A percentile compares a stretch with the other conserved stretches of the same genome.
phyloP scores from a whole-genome alignment of 768 basidiomycete species.

The Hemileccinum rubropunctum region DNA sequence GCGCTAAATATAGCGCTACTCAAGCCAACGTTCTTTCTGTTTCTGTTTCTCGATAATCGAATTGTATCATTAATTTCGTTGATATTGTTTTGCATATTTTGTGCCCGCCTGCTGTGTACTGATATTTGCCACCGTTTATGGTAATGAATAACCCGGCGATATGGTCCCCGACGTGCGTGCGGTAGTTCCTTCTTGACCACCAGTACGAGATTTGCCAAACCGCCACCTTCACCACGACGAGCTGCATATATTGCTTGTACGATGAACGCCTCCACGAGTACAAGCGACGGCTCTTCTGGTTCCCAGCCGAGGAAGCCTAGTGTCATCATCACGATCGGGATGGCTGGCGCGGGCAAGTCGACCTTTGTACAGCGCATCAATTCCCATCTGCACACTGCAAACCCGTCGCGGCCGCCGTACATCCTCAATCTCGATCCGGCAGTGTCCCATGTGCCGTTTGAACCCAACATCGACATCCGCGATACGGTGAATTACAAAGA shows the following conservation, averaged over 20 bases:
- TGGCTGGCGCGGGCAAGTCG: slow-evolving; percentile 97
- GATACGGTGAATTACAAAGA: slow-evolving; percentile 97
- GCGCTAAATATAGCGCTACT: slow-evolving; percentile 29
- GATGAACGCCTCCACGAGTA: slow-evolving; percentile 23
- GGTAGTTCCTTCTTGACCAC: slow-evolving; percentile 8
- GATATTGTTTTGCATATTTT: slow-evolving; percentile 1
- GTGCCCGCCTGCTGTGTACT: slow-evolving; percentile 3
- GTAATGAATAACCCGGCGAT: slow-evolving; percentile 4
- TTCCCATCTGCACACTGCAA: slow-evolving; percentile 75
- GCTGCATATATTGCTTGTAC: background rate
- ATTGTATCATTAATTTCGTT: background rate
- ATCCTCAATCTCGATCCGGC: slow-evolving; percentile 98
- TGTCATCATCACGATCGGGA: slow-evolving; percentile 88
- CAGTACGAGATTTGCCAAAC: slow-evolving; percentile 4
- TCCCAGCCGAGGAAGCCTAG: slow-evolving; percentile 53
- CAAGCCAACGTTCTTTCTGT: background rate
- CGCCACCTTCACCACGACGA: background rate
- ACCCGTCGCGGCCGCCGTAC: slow-evolving; percentile 76
- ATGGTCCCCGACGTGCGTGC: too few species aligned
- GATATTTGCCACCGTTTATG: slow-evolving; percentile 17
- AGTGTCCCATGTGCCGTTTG: slow-evolving; percentile 86
- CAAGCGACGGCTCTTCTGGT: background rate
- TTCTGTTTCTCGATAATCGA: slow-evolving; percentile 8
- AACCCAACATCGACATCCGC: slow-evolving; percentile 96
- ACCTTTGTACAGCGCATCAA: slow-evolving; percentile 96